These are phyloP conservation scores for Ceratocystiopsis brevicomis DNA, from an alignment of 2,329 filamentous ascomycete species.

Conservation along the genomic window DNA sequence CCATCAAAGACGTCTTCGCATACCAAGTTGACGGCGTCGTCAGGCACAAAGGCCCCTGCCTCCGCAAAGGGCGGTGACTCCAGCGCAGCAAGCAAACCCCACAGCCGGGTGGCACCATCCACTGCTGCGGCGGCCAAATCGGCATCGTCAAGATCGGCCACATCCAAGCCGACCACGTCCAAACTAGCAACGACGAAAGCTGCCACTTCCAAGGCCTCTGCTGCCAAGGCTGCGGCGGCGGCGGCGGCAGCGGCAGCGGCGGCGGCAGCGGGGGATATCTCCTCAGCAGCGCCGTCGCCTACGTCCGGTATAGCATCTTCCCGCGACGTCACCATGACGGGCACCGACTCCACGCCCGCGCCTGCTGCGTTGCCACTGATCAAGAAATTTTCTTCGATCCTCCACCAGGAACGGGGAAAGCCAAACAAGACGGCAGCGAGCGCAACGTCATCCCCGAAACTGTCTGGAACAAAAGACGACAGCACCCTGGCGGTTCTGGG, in stretches of 20 bases:
- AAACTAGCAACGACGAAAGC: not conserved
- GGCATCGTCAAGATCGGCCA: conserved; percentile 6
- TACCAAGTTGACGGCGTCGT: too few species aligned
- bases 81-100: conserved; percentile 1
- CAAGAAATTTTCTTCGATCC: conserved; percentile 26
- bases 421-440: conserved; percentile 19
- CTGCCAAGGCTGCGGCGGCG: not conserved
- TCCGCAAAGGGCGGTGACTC: conserved; percentile 3
- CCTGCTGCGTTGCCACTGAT: conserved; percentile 10
- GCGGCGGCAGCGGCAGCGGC: not conserved
- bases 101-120: conserved; percentile 8
- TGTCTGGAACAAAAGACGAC: conserved; percentile 28
- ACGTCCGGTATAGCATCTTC: conserved; percentile 11
- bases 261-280: not conserved
- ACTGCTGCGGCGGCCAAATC: conserved; percentile 15
- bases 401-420: conserved; percentile 24
- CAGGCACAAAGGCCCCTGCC: not conserved
- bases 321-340: conserved; percentile 10
- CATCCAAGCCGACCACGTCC: conserved; percentile 5
- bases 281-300: not conserved
- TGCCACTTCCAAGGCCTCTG: conserved; percentile 6
- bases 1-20: too few species aligned
- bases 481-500: too few species aligned
- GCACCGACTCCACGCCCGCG: conserved; percentile 3
- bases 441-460: conserved; percentile 28